Base-by-base conservation (phyloP, 2,329 filamentous ascomycete genomes). In the Talaromyces piceae region DNA sequence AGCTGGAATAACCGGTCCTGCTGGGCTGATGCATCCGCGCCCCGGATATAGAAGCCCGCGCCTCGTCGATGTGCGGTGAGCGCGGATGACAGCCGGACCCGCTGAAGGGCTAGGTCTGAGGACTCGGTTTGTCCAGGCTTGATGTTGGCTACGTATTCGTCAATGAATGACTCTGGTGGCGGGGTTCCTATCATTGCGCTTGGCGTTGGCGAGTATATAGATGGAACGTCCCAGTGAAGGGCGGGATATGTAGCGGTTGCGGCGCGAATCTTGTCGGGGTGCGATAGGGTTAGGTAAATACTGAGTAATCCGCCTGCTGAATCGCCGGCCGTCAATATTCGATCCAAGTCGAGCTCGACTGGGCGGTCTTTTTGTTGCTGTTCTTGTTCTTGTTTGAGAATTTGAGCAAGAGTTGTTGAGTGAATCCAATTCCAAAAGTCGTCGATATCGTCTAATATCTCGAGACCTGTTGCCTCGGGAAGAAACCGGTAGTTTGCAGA, bases 281-380 rank as follows among this genome's bases (percentile, higher is more conserved):
- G 58, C 3, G 57, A 50, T 8, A 69, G 50, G 1, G 59, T 59
- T 5, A 64, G 54, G 16, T 58, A 58, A 13, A 68, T 41, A 28
- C 61, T 63, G 2, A 68, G 54, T 6, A 62, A 47, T 0, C 66
- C 66, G 5, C 66, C 66, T 1, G 66, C 66, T 1, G 61, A 65
- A n/a, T n/a, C n/a, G n/a, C n/a, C n/a, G n/a, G n/a, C n/a, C n/a
- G n/a, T n/a, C n/a, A n/a, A n/a, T n/a, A n/a, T n/a, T n/a, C n/a
- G n/a, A n/a, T n/a, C n/a, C n/a, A n/a, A n/a, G n/a, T n/a, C n/a
- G n/a, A n/a, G n/a, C n/a, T n/a, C n/a, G n/a, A n/a, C n/a, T n/a
- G n/a, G n/a, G n/a, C n/a, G n/a, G n/a, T n/a, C n/a, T n/a, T n/a
- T n/a, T n/a, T n/a, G n/a, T n/a, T n/a, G n/a, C n/a, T n/a, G n/a